Conservation (phyloP, 2,329 filamentous ascomycete species). For the Colletotrichum noveboracense region DNA sequence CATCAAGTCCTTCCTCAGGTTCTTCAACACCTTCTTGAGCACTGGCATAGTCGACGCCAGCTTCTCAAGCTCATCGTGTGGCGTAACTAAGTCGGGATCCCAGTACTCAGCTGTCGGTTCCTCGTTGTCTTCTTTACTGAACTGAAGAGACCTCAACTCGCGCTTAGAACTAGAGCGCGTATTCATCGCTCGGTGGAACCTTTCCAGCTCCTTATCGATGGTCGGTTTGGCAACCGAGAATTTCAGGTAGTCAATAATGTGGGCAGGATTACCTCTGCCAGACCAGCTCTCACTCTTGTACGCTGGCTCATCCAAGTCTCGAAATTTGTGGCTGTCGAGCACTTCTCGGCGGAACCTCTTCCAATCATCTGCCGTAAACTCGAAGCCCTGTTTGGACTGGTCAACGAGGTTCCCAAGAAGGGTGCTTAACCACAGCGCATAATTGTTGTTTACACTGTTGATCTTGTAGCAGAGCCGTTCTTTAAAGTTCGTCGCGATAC, state of each 20-base stretch:
- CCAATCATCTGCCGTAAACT: slow-evolving; percentile 52
- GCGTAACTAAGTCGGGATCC: slow-evolving; percentile 41
- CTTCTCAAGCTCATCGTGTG: slow-evolving; percentile 38
- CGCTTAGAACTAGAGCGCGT: not conserved
- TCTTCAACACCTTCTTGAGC: slow-evolving; percentile 34
- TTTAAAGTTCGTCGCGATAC: slow-evolving; percentile 68
- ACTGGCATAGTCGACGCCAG: slow-evolving; percentile 29
- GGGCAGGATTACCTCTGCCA: slow-evolving; percentile 30
- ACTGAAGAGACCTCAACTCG: not conserved
- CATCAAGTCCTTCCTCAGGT: slow-evolving; percentile 38
- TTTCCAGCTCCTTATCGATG: slow-evolving; percentile 41
- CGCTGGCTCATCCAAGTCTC: slow-evolving; percentile 37
- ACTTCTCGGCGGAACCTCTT: slow-evolving; percentile 34
- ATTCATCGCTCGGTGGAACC: slow-evolving; percentile 31
- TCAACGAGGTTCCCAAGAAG: slow-evolving; percentile 63
- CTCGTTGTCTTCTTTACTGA: not conserved
- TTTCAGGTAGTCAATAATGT: slow-evolving; percentile 69
- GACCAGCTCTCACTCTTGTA: slow-evolving; percentile 47
- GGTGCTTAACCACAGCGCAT: slow-evolving; percentile 54
- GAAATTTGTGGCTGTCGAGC: slow-evolving; percentile 16
- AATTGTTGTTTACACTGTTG: slow-evolving; percentile 49
- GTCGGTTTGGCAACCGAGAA: slow-evolving; percentile 54
- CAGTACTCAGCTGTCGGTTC: slow-evolving; percentile 26
- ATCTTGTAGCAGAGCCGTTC: slow-evolving; percentile 67
- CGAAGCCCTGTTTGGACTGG: slow-evolving; percentile 58